A percentile compares a stretch with the other conserved stretches of the same genome.
phyloP scores from a whole-genome alignment of 192 early-diverging fungal species.

The Coemansia furcata region DNA sequence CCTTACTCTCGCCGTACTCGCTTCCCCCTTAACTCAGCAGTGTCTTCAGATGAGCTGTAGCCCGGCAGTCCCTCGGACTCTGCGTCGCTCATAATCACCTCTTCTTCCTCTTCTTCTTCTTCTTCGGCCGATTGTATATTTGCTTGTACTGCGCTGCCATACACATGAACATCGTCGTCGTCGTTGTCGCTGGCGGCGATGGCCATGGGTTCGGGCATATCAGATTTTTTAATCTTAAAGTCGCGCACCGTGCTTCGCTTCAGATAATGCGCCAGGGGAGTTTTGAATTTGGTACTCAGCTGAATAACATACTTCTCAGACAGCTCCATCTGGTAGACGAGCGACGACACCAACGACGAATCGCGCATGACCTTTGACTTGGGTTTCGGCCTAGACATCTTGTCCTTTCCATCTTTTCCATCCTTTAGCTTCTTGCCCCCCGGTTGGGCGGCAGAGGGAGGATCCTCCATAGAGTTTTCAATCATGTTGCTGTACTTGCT shows the following conservation, averaged over 20 bases:
- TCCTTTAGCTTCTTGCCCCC: background rate
- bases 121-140: background rate
- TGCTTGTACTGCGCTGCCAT: background rate
- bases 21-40: background rate
- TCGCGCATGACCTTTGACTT: conserved; percentile 65
- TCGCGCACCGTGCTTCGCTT: conserved; percentile 77
- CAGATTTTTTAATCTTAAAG: conserved; percentile 64
- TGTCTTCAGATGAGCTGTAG: background rate
- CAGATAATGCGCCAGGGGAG: conserved; percentile 71
- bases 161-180: background rate
- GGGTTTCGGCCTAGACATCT: background rate
- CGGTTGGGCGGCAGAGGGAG: background rate
- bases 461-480: background rate
- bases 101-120: conserved; percentile 1
- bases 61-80: background rate
- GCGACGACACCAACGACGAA: conserved; percentile 66
- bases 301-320: conserved; percentile 73
- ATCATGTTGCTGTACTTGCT: conserved; percentile 24
- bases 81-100: background rate
- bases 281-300: conserved; percentile 67
- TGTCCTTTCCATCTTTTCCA: conserved; percentile 7
- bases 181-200: conserved; percentile 3
- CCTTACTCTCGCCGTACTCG: background rate
- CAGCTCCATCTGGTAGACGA: conserved; percentile 75
- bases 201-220: conserved; percentile 23